Conservation (phyloP, 345 rosid genomes). For the Luvunga scandens region DNA sequence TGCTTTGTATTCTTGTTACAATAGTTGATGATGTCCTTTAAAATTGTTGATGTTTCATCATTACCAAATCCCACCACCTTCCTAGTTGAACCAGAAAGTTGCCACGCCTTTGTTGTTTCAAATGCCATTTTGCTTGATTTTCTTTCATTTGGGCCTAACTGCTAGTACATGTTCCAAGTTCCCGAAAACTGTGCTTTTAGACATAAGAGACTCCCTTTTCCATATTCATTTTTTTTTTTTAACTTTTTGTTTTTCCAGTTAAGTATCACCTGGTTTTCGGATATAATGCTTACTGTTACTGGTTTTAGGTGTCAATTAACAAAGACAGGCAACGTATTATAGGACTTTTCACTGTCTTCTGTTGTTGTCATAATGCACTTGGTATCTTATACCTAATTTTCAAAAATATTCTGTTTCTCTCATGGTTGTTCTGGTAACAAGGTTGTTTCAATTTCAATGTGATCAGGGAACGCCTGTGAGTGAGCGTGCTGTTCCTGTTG, state of each 20-base stretch:
- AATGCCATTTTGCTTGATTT: background rate
- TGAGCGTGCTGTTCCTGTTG: slow-evolving; percentile 98
- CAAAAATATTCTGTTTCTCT: slow-evolving; percentile 12
- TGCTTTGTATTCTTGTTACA: background rate
- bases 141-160: background rate
- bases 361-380: background rate
- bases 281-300: background rate
- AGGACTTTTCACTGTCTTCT: background rate
- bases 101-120: background rate
- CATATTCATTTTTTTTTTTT: background rate
- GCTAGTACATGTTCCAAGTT: background rate
- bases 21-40: background rate
- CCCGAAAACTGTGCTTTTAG: background rate
- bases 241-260: no score
- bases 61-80: background rate
- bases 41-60: background rate
- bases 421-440: slow-evolving; percentile 6
- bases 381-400: slow-evolving; percentile 3
- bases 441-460: slow-evolving; percentile 23
- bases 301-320: background rate
- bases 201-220: background rate
- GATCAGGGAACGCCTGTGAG: slow-evolving; percentile 94
- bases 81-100: background rate
- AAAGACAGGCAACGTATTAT: background rate
- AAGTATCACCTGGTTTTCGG: background rate